These are phyloP conservation scores for Larix sibirica DNA, from an alignment of 83 land plant species.

Conservation along the genomic window DNA sequence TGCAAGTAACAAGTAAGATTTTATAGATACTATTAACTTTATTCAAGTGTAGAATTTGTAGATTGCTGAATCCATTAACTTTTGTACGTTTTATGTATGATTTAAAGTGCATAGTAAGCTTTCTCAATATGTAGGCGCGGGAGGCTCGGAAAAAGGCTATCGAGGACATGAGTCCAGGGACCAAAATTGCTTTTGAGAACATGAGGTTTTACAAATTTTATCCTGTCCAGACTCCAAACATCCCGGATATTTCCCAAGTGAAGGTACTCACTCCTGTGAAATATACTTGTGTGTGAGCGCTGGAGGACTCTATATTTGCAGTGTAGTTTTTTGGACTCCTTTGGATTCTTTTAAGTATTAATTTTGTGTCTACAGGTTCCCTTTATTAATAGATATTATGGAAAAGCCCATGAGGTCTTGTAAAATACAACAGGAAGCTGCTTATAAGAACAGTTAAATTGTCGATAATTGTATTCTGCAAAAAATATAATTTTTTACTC, in stretches of 20 bases:
- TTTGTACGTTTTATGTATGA: background rate
- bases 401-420: slow-evolving; percentile 54
- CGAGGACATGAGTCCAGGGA: slow-evolving; percentile 65
- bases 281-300: background rate
- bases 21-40: background rate
- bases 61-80: background rate
- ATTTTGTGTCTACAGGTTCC: slow-evolving; percentile 40
- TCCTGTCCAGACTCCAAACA: slow-evolving; percentile 57
- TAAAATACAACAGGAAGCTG: slow-evolving; percentile 2
- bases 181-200: slow-evolving; percentile 51
- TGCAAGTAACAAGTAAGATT: background rate
- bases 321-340: background rate
- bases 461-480: no score
- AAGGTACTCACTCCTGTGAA: slow-evolving; percentile 39
- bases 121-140: slow-evolving; percentile 35
- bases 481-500: no score
- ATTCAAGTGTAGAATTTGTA: background rate
- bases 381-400: slow-evolving; percentile 65
- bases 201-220: slow-evolving; percentile 83
- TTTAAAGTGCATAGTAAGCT: background rate
- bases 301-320: background rate
- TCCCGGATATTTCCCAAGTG: slow-evolving; percentile 65
- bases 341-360: background rate
- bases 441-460: no score
- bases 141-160: slow-evolving; percentile 66